Evolutionary conservation across 441 rosid genomes (phyloP).

Genomic region (Populus hybrid): DNA sequence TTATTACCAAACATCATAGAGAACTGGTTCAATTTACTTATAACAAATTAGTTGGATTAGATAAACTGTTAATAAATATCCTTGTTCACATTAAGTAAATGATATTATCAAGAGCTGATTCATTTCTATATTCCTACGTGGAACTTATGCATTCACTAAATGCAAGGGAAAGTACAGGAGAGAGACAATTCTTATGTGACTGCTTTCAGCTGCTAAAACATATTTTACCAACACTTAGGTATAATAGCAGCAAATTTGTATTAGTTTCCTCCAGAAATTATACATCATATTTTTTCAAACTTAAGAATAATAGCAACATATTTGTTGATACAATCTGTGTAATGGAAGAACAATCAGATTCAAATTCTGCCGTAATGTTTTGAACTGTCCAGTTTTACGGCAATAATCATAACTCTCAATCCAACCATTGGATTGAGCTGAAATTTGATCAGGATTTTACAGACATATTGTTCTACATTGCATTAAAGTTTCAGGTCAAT

Average conservation of each 20-base stretch:
- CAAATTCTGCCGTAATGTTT: not conserved
- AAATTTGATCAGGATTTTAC: not conserved
- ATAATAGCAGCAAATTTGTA: not conserved
- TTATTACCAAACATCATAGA: not conserved
- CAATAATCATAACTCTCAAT: not conserved
- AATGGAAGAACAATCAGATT: not conserved
- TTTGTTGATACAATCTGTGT: not conserved
- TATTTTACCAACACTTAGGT: not conserved
- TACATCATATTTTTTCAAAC: not conserved
- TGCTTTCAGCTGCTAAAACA: not conserved
- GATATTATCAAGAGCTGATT: not conserved
- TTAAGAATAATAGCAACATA: not conserved
- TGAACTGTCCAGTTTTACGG: not conserved
- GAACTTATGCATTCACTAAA: not conserved
- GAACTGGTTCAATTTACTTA: not conserved
- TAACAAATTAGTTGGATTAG: not conserved
- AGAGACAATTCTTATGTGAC: not conserved
- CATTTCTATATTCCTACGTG: not conserved
- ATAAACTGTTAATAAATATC: not conserved
- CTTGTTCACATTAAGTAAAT: not conserved
- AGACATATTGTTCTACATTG: not conserved
- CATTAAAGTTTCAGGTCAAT: not conserved
- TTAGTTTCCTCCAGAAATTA: conserved; percentile 1
- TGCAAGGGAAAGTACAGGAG: not conserved
- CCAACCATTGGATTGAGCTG: not conserved